A percentile compares a stretch with the other conserved stretches of the same genome.
phyloP scores from a whole-genome alignment of 768 basidiomycete genomes.

The Plicaturopsis crispa region DNA sequence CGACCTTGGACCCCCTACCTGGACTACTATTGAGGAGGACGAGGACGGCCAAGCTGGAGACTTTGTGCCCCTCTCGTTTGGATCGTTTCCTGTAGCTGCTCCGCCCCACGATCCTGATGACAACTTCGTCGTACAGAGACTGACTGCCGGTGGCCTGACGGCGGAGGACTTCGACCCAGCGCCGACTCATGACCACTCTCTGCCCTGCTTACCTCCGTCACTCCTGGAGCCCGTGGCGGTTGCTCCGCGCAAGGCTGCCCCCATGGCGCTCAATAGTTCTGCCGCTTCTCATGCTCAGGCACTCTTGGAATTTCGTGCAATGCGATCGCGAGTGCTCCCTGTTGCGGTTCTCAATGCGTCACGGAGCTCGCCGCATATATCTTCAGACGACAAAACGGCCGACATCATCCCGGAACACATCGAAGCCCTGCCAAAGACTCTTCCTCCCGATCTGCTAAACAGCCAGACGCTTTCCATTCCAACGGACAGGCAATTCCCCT shows the following conservation, averaged over 20 bases:
- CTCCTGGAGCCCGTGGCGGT: too few species aligned
- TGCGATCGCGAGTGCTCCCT: constrained; percentile 3
- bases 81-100: too few species aligned
- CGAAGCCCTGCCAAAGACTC: constrained; percentile 11
- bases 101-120: too few species aligned
- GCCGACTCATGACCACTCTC: too few species aligned
- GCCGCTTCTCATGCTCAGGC: neutral
- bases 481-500: constrained; percentile 20
- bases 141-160: too few species aligned
- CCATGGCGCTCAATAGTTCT: too few species aligned
- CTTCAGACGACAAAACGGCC: neutral
- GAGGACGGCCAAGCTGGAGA: neutral
- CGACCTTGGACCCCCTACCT: neutral
- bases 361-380: too few species aligned
- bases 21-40: neutral
- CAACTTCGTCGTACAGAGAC: too few species aligned
- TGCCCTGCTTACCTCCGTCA: too few species aligned
- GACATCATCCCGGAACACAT: neutral
- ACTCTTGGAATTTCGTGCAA: neutral
- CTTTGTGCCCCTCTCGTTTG: neutral
- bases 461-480: constrained; percentile 38
- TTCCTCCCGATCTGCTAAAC: constrained; percentile 36
- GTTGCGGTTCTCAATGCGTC: too few species aligned
- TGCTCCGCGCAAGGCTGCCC: too few species aligned
- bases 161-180: too few species aligned